These are phyloP conservation scores for Solanum bulbocastanum DNA, from an alignment of 257 asterid species.

Conservation along the genomic window DNA sequence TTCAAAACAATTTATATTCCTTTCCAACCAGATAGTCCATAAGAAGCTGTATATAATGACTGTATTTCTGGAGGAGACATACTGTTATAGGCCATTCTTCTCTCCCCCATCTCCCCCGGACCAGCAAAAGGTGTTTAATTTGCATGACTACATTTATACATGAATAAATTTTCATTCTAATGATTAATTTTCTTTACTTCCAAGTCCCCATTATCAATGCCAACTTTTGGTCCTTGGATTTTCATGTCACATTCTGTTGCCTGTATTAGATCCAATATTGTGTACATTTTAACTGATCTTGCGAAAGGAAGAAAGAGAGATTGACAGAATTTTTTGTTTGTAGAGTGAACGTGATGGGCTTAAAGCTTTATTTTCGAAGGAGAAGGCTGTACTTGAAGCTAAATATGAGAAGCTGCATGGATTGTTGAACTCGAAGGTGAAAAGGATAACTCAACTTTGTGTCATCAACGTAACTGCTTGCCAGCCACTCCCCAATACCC, in stretches of 20 bases:
- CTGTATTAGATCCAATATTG: not conserved
- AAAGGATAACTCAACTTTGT: not conserved
- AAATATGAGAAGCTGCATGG: conserved; percentile 64
- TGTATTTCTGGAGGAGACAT: not conserved
- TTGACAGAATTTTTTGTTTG: not conserved
- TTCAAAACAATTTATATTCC: not conserved
- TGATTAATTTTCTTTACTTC: not conserved
- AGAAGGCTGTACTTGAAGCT: conserved; percentile 71
- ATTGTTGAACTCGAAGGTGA: conserved; percentile 49
- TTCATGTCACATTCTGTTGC: not conserved
- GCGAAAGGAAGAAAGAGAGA: not conserved
- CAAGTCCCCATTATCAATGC: not conserved
- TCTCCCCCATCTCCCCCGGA: not conserved
- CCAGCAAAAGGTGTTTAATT: not conserved
- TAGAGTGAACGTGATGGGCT: conserved; percentile 60
- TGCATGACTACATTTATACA: not conserved
- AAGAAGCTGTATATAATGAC: not conserved
- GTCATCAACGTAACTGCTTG: not conserved
- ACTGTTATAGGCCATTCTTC: not conserved
- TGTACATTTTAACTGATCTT: not conserved
- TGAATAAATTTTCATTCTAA: not conserved
- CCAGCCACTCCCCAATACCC: not conserved
- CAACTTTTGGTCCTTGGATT: not conserved
- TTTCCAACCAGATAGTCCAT: not conserved
- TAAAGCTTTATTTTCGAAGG: conserved; percentile 61